Conservation (phyloP, 2,329 filamentous ascomycete genomes). For the Neofusicoccum sp. region DNA sequence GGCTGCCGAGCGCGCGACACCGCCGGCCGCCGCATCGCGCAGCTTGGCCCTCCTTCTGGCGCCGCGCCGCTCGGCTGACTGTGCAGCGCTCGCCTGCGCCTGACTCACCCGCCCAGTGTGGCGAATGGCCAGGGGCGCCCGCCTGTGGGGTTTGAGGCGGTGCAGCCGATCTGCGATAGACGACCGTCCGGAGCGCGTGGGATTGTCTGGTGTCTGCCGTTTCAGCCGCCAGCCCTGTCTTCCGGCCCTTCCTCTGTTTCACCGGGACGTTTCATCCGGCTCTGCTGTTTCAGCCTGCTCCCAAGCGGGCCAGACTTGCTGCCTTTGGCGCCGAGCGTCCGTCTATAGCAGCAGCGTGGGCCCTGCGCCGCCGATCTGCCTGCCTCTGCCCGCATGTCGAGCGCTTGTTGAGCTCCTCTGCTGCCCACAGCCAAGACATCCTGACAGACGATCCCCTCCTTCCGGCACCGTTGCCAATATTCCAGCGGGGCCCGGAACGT, state of each 20-base stretch:
- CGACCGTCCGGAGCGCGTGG: not conserved
- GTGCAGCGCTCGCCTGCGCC: not conserved
- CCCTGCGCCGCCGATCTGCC: not conserved
- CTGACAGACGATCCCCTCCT: not conserved
- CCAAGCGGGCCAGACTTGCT: not conserved
- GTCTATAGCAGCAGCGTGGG: slow-evolving; percentile 6
- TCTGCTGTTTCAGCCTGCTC: slow-evolving; percentile 5
- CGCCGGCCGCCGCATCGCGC: not conserved
- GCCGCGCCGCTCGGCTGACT: slow-evolving; percentile 1
- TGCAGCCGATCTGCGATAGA: slow-evolving; percentile 15
- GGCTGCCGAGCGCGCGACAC: not conserved
- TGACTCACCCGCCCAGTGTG: slow-evolving; percentile 1
- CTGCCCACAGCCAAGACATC: not conserved
- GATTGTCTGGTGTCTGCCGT: not conserved
- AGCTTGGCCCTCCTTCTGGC: not conserved
- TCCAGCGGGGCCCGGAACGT: not conserved
- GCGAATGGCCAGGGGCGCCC: slow-evolving; percentile 2
- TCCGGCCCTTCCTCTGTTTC: slow-evolving; percentile 8
- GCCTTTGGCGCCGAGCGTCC: not conserved
- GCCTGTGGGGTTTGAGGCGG: slow-evolving; percentile 12
- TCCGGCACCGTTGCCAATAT: not conserved
- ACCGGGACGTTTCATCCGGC: slow-evolving; percentile 12
- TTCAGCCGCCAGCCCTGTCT: not conserved
- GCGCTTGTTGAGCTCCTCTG: not conserved
- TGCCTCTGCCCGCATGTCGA: not conserved